Base-by-base conservation (phyloP, 495 filamentous ascomycete species). In the Penicillium riverlandense region DNA sequence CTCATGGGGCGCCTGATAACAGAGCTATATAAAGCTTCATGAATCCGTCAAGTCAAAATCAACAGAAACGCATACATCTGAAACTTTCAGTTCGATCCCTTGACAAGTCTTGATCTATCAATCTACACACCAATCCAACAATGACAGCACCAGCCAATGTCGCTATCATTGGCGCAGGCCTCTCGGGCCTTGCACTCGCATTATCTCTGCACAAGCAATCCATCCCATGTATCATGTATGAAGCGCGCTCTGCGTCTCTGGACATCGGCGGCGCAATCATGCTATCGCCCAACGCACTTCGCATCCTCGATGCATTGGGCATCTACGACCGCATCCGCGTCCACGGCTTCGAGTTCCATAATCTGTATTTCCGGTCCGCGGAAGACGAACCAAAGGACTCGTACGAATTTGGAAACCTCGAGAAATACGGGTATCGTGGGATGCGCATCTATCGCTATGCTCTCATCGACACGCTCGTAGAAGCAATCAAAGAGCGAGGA, bases 241-340 rank as follows among this genome's bases (percentile, higher is more conserved):
- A 77, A 39, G 49, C 57, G 11, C 64, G 70, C 14, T 34, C 51
- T 8, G 62, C 59, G 0, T 53, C 57, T 11, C 54, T 57, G 28
- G 55, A 59, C 34, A 56, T 66, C 35, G 72, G 67, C 7, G 76
- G 77, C 4, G 76, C 71, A 6, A 54, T 79, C 36, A 74, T 72
- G 67, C 67, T 78, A 30, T 72, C 70, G 0, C 69, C 75, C 36
- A 77, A 79, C 39, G 71, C 71, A 5, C 56, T 78, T 9, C 66
- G 62, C 12, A 53, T 76, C 15, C 64, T 79, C 6, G 69, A 78
- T 35, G 35, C 39, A 8, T 35, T 77, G 0, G 71, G 60, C n/a
- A 54, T 71, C 12, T 78, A 73, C 53, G 36, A 63, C 5, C 61
- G 56, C 9, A 50, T 77, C 35, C 56, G 42, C 4, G 38, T 35